Evolutionary conservation across 495 filamentous ascomycete species (phyloP), one percentile per base, ranked within the genome.

Genomic region (Talaromyces trachyspermus): DNA sequence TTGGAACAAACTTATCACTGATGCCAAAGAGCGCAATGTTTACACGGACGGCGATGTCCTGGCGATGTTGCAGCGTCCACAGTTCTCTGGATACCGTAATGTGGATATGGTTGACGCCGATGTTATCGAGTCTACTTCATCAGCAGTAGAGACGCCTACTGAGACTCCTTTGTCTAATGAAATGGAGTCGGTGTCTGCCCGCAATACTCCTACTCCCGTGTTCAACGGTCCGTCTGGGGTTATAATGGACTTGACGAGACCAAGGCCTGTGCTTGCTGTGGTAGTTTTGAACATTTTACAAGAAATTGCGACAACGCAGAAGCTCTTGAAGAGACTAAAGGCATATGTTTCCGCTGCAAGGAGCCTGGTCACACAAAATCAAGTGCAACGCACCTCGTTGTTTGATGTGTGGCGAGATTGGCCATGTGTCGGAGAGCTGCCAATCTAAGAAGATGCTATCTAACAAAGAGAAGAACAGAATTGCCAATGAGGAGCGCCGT

Each of bases 1-100:
- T 65, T 98, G 92, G 92, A 78, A 74, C 41, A 78, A 81, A 46
- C 73, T 98, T 17, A 86, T 98, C 32, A 73, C 81, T 25, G 85
- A 97, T 60, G 84, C 92, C 2, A 83, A 78, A 53, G 57, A 58
- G 23, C 80, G 92, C 43, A 74, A 85, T 50, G 64, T 80, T n/a
- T 95, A 92, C 56, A 90, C 83, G 0, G 72, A 76, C 29, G 88
- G 84, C 11, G 76, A 95, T 56, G 59, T 84, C n/a, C 38, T 64
- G 32, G 58, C 53, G 5, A 66, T 77, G 41, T 65, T 84, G 11
- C 56, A 63, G 38, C 65, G 64, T 49, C 76, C 77, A 5, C 69
- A 78, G 23, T 65, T 74, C 38, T 69, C 61, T 10, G 69, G 64
- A 20, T 65, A 67, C 51, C 63, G 60, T 37, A 69, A 77, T 24